Base-by-base conservation (phyloP, 2,329 filamentous ascomycete species). In the Colletotrichum tanaceti region DNA sequence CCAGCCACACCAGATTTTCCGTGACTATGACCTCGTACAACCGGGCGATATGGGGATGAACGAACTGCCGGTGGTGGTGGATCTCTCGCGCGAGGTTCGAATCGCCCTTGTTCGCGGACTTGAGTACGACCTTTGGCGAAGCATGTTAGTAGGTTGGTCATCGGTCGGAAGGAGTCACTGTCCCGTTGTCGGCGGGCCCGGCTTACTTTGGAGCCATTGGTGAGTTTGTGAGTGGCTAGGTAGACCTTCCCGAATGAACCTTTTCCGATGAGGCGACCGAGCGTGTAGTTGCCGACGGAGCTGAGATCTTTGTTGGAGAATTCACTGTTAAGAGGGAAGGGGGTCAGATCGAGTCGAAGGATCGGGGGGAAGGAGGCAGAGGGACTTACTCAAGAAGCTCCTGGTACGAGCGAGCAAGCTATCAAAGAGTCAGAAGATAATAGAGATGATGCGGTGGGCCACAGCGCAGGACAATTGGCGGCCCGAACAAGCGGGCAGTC, bases 231-330 rank as follows among this genome's bases (percentile, higher is more conserved):
- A 53, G 91, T 90, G 67, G 95, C 96, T 68, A 99, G 86, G 80
- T 99, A 99, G 75, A 99, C 96, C 82, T 98, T 98, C 75, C 96
- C 96, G 81, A 99, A 99, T 72, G 94, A 98, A 66, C 96, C 96
- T 78, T 98, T 99, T 73, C 96, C 96, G 77, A 99, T 97, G 67
- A 99, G 85, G 68, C 90, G 90, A 53, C 96, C 96, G 65, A 99
- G 87, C 43, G 90, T 91, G 80, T 99, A 99, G 83, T 98, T 98
- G 74, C 96, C 96, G 70, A 99, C 96, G 63, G 91, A 93, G 76
- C 92, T 91, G 73, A 99, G 89, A 73, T 99, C 95, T 78, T 91
- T 92, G 74, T 93, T 93, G 70, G 93, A 91, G 84, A 99, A 99
- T 82, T 98, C 95, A 84, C 93, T 98, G 79, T 28, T 24, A 22